These are phyloP conservation scores for Gyrodon lividus DNA, from an alignment of 768 basidiomycete genomes.

Conservation along the genomic window DNA sequence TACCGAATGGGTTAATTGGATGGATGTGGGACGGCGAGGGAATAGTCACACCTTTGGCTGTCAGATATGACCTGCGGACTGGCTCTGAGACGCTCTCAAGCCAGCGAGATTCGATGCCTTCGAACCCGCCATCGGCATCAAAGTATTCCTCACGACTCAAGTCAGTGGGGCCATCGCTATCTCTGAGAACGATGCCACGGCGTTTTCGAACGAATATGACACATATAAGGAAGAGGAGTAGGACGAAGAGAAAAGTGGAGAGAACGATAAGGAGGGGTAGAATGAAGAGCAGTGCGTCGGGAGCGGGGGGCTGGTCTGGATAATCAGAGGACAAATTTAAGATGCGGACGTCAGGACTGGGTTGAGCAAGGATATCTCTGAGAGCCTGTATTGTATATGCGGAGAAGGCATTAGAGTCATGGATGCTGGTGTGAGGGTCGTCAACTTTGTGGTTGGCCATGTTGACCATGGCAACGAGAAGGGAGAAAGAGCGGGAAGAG, in stretches of 20 bases:
- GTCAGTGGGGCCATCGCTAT: slow-evolving; percentile 91
- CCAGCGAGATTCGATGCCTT: slow-evolving; percentile 91
- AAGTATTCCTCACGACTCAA: slow-evolving; percentile 89
- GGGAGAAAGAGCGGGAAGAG: background rate
- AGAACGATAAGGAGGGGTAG: slow-evolving; percentile 93
- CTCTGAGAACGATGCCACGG: slow-evolving; percentile 74
- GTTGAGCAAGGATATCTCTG: slow-evolving; percentile 2
- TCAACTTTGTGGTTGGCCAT: slow-evolving; percentile 5
- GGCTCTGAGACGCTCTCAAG: slow-evolving; percentile 76
- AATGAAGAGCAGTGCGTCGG: slow-evolving; percentile 79
- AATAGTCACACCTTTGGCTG: slow-evolving; percentile 75
- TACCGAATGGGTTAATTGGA: slow-evolving; percentile 6
- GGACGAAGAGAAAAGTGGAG: slow-evolving; percentile 87
- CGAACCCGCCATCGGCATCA: slow-evolving; percentile 91
- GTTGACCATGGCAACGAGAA: slow-evolving; percentile 9
- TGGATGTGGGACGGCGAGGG: slow-evolving; percentile 1
- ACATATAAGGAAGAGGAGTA: slow-evolving; percentile 88
- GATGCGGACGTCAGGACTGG: background rate
- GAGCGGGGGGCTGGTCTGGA: slow-evolving; percentile 29
- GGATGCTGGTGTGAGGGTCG: background rate
- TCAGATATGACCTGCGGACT: slow-evolving; percentile 66
- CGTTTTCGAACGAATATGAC: slow-evolving; percentile 80
- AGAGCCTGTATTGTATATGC: slow-evolving; percentile 1
- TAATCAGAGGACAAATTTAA: slow-evolving; percentile 11
- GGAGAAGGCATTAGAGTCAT: slow-evolving; percentile 2